Percentiles rank a stretch among this genome's conserved stretches.
Evolutionary conservation across 768 basidiomycete species (phyloP).

Genomic region (Pleurotus giganteus): DNA sequence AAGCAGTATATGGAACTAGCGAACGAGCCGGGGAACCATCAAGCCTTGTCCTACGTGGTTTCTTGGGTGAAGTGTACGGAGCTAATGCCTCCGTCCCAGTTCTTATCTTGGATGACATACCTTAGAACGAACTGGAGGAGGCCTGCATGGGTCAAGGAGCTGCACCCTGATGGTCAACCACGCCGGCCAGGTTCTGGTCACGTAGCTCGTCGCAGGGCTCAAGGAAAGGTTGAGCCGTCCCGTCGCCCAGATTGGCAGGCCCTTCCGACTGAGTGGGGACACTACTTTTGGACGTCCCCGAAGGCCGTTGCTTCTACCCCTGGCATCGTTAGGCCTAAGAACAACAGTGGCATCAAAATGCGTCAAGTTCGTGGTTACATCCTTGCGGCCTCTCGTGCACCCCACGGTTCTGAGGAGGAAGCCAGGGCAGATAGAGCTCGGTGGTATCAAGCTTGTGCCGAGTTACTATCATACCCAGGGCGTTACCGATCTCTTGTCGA

Average conservation of each 20-base stretch:
- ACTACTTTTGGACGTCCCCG: not conserved
- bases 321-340: not conserved
- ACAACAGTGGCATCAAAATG: not conserved
- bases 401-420: not conserved
- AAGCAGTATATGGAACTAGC: not conserved
- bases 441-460: not conserved
- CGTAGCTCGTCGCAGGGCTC: not conserved
- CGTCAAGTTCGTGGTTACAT: not conserved
- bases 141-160: not conserved
- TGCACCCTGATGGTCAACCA: not conserved
- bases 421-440: not conserved
- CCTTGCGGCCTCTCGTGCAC: not conserved
- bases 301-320: not conserved
- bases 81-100: not conserved
- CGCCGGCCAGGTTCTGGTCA: not conserved
- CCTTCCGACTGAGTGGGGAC: not conserved
- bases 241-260: not conserved
- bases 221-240: no score
- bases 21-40: not conserved
- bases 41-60: not conserved
- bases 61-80: not conserved
- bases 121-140: not conserved
- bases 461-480: not conserved
- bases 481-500: not conserved
- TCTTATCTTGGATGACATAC: not conserved